phyloP scores from a whole-genome alignment of 139 green algal species.

The Tetradesmus obliquus region DNA sequence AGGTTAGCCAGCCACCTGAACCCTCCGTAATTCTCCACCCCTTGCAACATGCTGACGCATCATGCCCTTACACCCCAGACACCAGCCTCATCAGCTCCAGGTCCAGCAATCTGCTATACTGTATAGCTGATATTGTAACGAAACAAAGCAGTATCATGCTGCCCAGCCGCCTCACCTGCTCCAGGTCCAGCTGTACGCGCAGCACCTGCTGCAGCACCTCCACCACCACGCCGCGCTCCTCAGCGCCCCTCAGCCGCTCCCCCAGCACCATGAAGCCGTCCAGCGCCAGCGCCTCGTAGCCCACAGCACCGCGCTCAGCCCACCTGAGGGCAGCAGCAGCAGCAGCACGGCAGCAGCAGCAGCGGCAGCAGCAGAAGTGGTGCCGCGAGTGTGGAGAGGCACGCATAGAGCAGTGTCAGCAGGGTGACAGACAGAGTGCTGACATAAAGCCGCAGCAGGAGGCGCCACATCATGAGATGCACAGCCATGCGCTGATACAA shows the following conservation, averaged over 20 bases:
- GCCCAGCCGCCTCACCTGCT: conserved; percentile 26
- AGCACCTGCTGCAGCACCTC: conserved; percentile 59
- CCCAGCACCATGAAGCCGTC: conserved; percentile 94
- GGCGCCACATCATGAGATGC: too few species aligned
- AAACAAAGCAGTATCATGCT: background rate
- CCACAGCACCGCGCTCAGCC: conserved; percentile 83
- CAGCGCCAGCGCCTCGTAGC: conserved; percentile 90
- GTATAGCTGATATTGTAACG: background rate
- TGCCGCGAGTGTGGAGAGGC: too few species aligned
- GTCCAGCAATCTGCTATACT: background rate
- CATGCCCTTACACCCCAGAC: background rate
- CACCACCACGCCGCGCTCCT: conserved; percentile 83
- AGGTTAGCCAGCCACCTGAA: too few species aligned
- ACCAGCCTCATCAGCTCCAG: background rate
- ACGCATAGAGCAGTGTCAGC: too few species aligned
- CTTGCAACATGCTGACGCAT: background rate
- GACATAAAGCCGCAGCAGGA: too few species aligned
- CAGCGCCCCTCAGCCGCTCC: conserved; percentile 83
- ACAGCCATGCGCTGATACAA: too few species aligned
- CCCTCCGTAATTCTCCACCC: too few species aligned
- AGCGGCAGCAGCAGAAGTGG: background rate
- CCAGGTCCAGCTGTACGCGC: conserved; percentile 77
- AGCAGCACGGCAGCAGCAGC: background rate
- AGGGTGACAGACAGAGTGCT: too few species aligned
- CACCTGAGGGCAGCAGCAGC: conserved; percentile 80